Base-by-base conservation (phyloP, 805 yeast genomes). In the Candida verbasci region DNA sequence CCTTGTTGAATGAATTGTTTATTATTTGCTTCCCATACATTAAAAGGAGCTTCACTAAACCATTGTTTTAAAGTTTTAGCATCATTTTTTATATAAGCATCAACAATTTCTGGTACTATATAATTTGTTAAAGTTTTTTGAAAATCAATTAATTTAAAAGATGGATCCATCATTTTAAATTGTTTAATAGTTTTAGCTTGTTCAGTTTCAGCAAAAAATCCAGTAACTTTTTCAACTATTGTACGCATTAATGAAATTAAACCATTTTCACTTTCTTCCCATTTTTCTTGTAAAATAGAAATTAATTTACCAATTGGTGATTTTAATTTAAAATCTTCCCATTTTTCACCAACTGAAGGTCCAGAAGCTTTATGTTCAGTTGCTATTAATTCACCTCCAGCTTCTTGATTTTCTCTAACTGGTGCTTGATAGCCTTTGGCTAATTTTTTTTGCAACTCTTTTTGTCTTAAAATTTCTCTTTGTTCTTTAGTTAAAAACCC, bases 31-130 rank as follows among this genome's bases (percentile, higher is more conserved):
- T 84, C 78, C 77, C 95, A 87, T 41, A 93, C 94, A 58, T 91
- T 91, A 68, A 66, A 91, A 29, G 98, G 97, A 20, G 97, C 97
- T 65, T 93, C 98, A 34, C 94, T 82, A 41, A 93, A 77, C 99
- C 99, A 93, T 50, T 70, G 67, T 60, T 89, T 86, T 57, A 93
- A 72, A 15, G 81, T 81, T 34, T 72, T 72, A 45, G 81, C 91
- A 50, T 93, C 97, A 46, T 96, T 96, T 49, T 83, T 83, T 41
- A 86, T 86, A 62, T 88, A 89, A 6, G 97, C 97, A 55, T 93
- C 99, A 53, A 93, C 70, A 24, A 93, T 78, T 61, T 93, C 99
- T 9, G 99, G 98, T 39, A 93, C 78, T 44, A 93, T 86, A 63
- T 81, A 93, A 53, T 87, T 91, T 59, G 97, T 82, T 53, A 91